Percentiles rank a stretch among this genome's conserved stretches.
phyloP scores from a whole-genome alignment of 768 basidiomycete genomes.

The Leccinum barrowsii region DNA sequence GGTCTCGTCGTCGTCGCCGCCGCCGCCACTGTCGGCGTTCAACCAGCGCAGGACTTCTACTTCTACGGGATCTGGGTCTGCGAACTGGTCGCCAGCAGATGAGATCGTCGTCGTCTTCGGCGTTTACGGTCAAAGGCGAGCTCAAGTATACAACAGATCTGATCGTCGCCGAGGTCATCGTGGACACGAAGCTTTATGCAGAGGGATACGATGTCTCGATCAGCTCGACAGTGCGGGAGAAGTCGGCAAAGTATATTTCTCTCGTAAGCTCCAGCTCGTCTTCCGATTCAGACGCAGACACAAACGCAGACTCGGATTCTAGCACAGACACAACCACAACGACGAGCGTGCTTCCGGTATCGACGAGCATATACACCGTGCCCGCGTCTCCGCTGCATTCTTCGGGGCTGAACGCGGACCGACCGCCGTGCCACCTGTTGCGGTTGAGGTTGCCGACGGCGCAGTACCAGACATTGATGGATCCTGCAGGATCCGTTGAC shows the following conservation, averaged over 20 bases:
- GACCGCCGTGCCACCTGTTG: conserved; percentile 67
- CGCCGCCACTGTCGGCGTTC: conserved; percentile 17
- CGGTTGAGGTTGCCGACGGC: conserved; percentile 82
- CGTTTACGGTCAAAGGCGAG: conserved; percentile 61
- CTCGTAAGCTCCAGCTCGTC: conserved; percentile 14
- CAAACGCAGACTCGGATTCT: not conserved
- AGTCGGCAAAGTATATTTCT: conserved; percentile 35
- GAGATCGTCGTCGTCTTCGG: conserved; percentile 39
- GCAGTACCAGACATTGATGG: conserved; percentile 67
- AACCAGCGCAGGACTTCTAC: conserved; percentile 15
- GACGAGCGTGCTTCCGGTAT: conserved; percentile 46
- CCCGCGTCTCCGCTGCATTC: conserved; percentile 82
- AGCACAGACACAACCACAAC: not conserved
- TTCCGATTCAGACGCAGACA: not conserved
- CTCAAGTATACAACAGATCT: conserved; percentile 61
- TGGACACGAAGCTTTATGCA: conserved; percentile 79
- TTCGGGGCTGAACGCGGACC: conserved; percentile 53
- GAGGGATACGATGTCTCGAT: conserved; percentile 61
- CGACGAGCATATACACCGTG: conserved; percentile 64
- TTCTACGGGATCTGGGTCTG: conserved; percentile 21
- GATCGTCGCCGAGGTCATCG: conserved; percentile 71
- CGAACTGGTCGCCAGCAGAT: conserved; percentile 29
- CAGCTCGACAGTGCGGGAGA: conserved; percentile 41
- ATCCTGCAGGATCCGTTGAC: conserved; percentile 79
- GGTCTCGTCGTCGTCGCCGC: conserved; percentile 16